Conservation (phyloP, 768 basidiomycete species). For the Mycena galopus region DNA sequence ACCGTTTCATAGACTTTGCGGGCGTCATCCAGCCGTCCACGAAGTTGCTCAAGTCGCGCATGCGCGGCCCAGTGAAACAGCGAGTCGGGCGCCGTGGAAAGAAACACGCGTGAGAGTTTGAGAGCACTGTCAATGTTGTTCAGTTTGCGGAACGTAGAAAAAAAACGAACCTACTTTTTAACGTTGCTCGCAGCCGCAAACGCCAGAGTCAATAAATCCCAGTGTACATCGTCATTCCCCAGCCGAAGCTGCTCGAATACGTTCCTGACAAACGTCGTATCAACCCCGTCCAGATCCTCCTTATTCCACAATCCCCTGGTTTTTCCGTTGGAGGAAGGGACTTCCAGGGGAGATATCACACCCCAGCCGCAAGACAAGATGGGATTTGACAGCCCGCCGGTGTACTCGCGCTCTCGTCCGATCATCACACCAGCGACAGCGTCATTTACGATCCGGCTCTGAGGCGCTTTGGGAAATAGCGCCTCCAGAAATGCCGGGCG, state of each 20-base stretch:
- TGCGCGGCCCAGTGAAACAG: slow-evolving; percentile 80
- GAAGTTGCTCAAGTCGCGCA: slow-evolving; percentile 77
- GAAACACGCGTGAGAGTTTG: slow-evolving; percentile 74
- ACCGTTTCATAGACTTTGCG: slow-evolving; percentile 84
- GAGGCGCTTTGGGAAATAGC: slow-evolving; percentile 63
- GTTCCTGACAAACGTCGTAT: slow-evolving; percentile 64
- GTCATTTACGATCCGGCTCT: slow-evolving; percentile 61
- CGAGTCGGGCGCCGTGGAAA: slow-evolving; percentile 70
- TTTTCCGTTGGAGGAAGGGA: slow-evolving; percentile 43
- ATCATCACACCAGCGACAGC: slow-evolving; percentile 75
- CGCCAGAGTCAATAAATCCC: slow-evolving; percentile 75
- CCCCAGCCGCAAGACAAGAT: slow-evolving; percentile 74
- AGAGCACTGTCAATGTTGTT: slow-evolving; percentile 63
- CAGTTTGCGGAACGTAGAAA: slow-evolving; percentile 2
- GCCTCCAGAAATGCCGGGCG: slow-evolving; percentile 59
- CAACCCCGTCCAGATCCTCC: slow-evolving; percentile 65
- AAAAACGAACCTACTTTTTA: slow-evolving; percentile 62
- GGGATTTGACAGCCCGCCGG: slow-evolving; percentile 69
- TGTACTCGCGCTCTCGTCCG: slow-evolving; percentile 74
- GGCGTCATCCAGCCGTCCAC: slow-evolving; percentile 75
- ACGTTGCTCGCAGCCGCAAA: slow-evolving; percentile 73
- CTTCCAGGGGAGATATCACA: slow-evolving; percentile 69
- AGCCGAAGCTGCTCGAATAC: slow-evolving; percentile 71
- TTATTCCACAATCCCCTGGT: slow-evolving; percentile 54
- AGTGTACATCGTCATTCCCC: slow-evolving; percentile 64